phyloP scores from a whole-genome alignment of 1,284 basidiomycete species.

The Cutaneotrichosporon sp. region DNA sequence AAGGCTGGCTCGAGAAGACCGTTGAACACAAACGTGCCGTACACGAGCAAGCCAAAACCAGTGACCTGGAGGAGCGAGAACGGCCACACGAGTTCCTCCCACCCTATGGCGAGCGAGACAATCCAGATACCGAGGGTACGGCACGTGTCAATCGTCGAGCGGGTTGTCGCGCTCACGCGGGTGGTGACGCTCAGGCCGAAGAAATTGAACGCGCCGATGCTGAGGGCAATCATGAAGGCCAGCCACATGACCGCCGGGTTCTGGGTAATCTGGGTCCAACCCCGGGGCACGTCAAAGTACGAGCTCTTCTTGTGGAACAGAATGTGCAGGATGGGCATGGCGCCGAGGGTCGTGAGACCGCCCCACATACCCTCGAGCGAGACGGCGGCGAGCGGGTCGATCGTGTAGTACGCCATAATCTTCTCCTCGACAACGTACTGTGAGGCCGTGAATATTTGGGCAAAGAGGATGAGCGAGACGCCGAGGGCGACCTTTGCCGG shows the following conservation, averaged over 20 bases:
- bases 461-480: constrained; percentile 87
- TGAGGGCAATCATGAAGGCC: constrained; percentile 72
- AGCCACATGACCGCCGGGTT: constrained; percentile 75
- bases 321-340: constrained; percentile 54
- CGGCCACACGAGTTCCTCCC: constrained; percentile 84
- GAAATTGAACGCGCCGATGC: constrained; percentile 93
- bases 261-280: constrained; percentile 83
- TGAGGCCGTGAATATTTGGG: constrained; percentile 71
- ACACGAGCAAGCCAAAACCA: constrained; percentile 87
- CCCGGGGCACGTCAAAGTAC: constrained; percentile 88
- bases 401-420: constrained; percentile 81
- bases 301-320: constrained; percentile 64
- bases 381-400: constrained; percentile 90
- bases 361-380: constrained; percentile 95
- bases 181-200: constrained; percentile 91
- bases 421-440: constrained; percentile 80
- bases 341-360: constrained; percentile 59
- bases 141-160: constrained; percentile 91
- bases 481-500: constrained; percentile 57
- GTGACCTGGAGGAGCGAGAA: constrained; percentile 80
- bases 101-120: constrained; percentile 80
- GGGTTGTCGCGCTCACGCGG: constrained; percentile 81
- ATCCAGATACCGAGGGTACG: constrained; percentile 79
- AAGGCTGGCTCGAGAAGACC: constrained; percentile 68
- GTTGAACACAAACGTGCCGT: constrained; percentile 63